Base-by-base conservation (phyloP, 2,329 filamentous ascomycete species). In the Orbilia quercus region DNA sequence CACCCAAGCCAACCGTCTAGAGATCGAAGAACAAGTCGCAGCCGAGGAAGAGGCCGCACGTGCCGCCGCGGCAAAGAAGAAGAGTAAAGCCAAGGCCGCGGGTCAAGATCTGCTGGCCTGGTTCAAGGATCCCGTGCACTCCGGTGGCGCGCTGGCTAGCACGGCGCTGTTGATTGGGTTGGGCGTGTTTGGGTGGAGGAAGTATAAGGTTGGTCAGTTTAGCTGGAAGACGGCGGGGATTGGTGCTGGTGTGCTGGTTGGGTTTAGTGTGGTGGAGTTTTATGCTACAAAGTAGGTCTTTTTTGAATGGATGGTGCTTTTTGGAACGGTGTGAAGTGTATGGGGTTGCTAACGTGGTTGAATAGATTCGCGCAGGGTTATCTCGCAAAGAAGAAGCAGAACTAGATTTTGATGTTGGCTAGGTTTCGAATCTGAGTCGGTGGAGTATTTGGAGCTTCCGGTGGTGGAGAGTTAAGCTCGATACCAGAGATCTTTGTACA, bases 91-190 rank as follows among this genome's bases (percentile, higher is more conserved):
- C 2, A 48, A 48, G 20, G 50, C 59, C 14, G 40, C 59, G 3
- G 16, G 28, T 6, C 40, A 57, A 14, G 81, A 81, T 58, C 65
- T 80, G 42, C 64, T 78, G 53, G 79, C 80, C 57, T 75, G 78
- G 45, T 60, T 62, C 70, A 62, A 57, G 36, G 50, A 60, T 54
- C 51, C 20, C 7, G 53, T 72, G 6, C 51, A 72, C 40, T 53
- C 44, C 6, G 59, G 67, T 28, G 60, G 60, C 2, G 59, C 67
- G 7, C 31, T 72, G 1, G 59, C 40, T 18, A 72, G 67, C 16
- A 72, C 59, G 1, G 34, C 47, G 7, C 47, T 72, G 18, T 16
- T 65, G 12, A 25, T 72, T 6, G 40, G 36, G 25, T 55, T 72
- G 53, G 67, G 67, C 5, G 67, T 72, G 54, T 34, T 65, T 7